Base-by-base conservation (phyloP, 352 stramenopile genomes). In the Pythium angustatum region DNA sequence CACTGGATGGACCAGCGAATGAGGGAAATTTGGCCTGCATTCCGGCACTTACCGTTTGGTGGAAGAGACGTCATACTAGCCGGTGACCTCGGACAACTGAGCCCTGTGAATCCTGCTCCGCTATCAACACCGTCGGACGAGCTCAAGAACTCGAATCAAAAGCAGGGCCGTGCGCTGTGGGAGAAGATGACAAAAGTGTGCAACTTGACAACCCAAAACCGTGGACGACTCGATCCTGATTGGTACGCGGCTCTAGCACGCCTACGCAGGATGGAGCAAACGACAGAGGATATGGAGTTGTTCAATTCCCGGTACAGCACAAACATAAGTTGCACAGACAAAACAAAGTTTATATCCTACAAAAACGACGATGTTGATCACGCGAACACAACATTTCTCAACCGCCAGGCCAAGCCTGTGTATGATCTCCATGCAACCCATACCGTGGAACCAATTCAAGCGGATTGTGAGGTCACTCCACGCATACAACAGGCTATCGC, bases 1-100 rank as follows among this genome's bases (percentile, higher is more conserved):
- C 28, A 51, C 27, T 65, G 58, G 58, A 65, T 65, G 14, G 47
- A 65, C 36, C 8, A 56, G 38, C 5, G 58, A 34, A 48, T 65
- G 33, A 12, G 34, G 26, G 58, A 65, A 40, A 58, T 65, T 6
- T 58, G 58, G 58, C 58, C 58, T 26, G 14, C n/a, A 1, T 43
- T 7, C 12, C 47, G 58, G 11, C 7, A 65, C 19, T 9, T 52
- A 6, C 58, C 58, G 33, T 58, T 65, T 34, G 48, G 58, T 28
- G 58, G 58, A 15, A 30, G 57, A 11, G 45, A 64, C n/a, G 12
- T 64, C 1, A 64, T 64, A 15, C 34, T 47, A 15, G 57, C 57
- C 5, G 57, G 57, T 47, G 57, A 64, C n/a, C 28, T 64, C 2
- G 57, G 57, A 11, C 57, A 64, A 14, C 33, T 56, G 2, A 45